Conservation (phyloP, 495 filamentous ascomycete genomes). For the Penicillium desertorum region DNA sequence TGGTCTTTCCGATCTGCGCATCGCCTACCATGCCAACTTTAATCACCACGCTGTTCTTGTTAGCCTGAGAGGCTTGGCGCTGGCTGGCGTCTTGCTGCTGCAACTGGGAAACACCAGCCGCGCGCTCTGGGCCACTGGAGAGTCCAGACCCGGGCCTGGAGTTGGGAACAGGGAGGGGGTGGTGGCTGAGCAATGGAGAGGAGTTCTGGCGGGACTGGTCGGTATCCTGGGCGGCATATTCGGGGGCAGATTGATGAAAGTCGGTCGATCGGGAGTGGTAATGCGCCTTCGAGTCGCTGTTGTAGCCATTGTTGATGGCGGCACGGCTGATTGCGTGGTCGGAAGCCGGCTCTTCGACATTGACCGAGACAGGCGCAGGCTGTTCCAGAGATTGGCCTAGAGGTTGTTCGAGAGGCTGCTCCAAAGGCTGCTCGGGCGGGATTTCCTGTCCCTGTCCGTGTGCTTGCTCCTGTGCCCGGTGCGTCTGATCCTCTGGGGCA, state of each 20-base stretch:
- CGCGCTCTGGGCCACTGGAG: slow-evolving; percentile 46
- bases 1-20: slow-evolving; percentile 98
- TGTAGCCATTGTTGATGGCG: slow-evolving; percentile 40
- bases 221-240: slow-evolving; percentile 43
- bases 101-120: slow-evolving; percentile 37
- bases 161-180: slow-evolving; percentile 43
- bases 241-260: slow-evolving; percentile 43
- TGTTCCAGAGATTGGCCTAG: slow-evolving; percentile 17
- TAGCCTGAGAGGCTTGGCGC: slow-evolving; percentile 43
- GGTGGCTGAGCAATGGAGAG: slow-evolving; percentile 41
- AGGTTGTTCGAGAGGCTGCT: slow-evolving; percentile 13
- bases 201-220: slow-evolving; percentile 42
- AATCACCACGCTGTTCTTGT: slow-evolving; percentile 90
- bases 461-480: slow-evolving; percentile 14
- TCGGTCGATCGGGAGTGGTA: slow-evolving; percentile 47
- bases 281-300: slow-evolving; percentile 47
- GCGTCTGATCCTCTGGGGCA: slow-evolving; percentile 26
- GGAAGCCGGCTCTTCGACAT: slow-evolving; percentile 35
- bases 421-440: slow-evolving; percentile 22
- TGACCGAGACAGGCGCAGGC: slow-evolving; percentile 24
- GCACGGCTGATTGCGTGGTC: slow-evolving; percentile 34
- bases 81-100: slow-evolving; percentile 45
- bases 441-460: slow-evolving; percentile 8
- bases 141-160: slow-evolving; percentile 53
- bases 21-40: slow-evolving; percentile 99